These are phyloP conservation scores for Rhytidiadelphus loreus DNA, from an alignment of 225 moss, liverwort and hornwort genomes.

Conservation along the genomic window DNA sequence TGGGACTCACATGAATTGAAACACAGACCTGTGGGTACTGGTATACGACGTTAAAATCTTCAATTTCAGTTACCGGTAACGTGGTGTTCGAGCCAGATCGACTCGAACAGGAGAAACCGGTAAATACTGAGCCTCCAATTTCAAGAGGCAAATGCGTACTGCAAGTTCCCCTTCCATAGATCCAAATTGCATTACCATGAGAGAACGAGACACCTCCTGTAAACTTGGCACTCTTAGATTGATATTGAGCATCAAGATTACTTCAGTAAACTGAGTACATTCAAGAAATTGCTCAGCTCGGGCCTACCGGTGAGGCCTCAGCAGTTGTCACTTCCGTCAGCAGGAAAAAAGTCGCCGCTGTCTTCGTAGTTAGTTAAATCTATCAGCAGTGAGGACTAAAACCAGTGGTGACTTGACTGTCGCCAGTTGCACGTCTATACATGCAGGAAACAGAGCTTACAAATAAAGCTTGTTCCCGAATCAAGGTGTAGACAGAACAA, in stretches of 20 bases:
- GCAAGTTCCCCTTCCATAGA: background rate
- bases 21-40: background rate
- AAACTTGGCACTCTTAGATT: background rate
- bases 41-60: background rate
- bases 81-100: background rate
- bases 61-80: background rate
- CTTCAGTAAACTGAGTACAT: background rate
- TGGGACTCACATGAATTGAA: no score
- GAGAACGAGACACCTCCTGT: background rate
- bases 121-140: background rate
- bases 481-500: background rate
- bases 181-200: background rate
- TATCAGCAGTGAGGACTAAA: background rate
- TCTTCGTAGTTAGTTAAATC: background rate
- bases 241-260: background rate
- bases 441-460: background rate
- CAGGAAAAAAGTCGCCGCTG: background rate
- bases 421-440: background rate
- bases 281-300: slow-evolving; percentile 25
- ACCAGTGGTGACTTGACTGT: background rate
- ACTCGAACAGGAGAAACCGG: background rate
- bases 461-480: background rate
- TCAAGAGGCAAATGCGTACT: background rate
- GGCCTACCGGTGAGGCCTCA: slow-evolving; percentile 18
- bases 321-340: slow-evolving; percentile 2